phyloP scores from a whole-genome alignment of 2,329 filamentous ascomycete genomes.

The Monosporascus sp. region DNA sequence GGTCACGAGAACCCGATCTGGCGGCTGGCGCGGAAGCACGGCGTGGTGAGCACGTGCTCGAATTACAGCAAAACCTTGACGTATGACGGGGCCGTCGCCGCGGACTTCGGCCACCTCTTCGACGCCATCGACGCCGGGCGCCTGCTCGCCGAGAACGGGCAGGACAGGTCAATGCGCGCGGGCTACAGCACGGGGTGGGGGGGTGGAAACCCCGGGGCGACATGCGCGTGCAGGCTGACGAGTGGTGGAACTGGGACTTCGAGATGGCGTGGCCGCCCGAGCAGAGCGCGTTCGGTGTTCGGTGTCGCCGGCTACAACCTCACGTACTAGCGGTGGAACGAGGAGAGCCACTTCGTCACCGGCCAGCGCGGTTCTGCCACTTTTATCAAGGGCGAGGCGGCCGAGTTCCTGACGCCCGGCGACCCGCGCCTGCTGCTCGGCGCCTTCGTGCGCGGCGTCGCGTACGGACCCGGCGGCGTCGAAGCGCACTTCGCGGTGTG shows the following conservation, averaged over 20 bases:
- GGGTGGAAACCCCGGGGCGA: constrained; percentile 55
- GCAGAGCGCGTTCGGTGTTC: constrained; percentile 47
- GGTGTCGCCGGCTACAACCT: constrained; percentile 52
- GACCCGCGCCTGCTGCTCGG: constrained; percentile 54
- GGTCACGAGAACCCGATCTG: no score
- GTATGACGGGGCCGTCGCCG: constrained; percentile 52
- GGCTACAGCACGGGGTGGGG: constrained; percentile 56
- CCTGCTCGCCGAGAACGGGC: constrained; percentile 52
- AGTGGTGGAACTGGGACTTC: constrained; percentile 50
- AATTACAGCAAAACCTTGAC: constrained; percentile 54
- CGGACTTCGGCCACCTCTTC: constrained; percentile 45
- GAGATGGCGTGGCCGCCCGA: constrained; percentile 55
- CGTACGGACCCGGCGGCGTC: constrained; percentile 43
- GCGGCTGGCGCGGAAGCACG: constrained; percentile 42
- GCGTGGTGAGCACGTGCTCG: constrained; percentile 50
- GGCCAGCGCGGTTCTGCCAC: constrained; percentile 58
- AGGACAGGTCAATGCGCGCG: constrained; percentile 55
- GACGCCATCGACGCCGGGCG: constrained; percentile 50
- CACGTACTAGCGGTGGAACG: constrained; percentile 57
- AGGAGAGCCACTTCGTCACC: constrained; percentile 54
- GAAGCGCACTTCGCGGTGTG: constrained; percentile 43
- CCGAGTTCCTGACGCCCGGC: constrained; percentile 47
- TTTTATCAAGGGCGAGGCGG: constrained; percentile 49
- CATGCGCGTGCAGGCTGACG: constrained; percentile 51
- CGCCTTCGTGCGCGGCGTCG: constrained; percentile 44